Percentiles rank a stretch among this genome's conserved stretches.
Evolutionary conservation across 177 flowering plant genomes (phyloP).

Genomic region (Vitis hybrid): DNA sequence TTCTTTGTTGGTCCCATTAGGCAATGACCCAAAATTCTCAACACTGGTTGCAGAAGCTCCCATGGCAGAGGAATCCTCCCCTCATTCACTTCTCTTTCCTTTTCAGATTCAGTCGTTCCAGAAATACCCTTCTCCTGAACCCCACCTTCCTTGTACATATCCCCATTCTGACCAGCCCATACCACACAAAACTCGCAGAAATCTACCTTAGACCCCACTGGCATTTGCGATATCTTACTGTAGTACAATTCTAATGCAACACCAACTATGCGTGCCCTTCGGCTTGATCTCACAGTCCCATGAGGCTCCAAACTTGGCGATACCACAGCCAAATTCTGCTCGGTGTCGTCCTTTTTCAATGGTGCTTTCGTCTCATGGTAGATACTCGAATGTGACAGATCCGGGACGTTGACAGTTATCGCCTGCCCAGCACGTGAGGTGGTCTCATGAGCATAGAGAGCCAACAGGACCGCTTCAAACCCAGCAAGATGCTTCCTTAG

Average conservation of each 20-base stretch:
- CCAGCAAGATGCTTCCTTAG: conserved; percentile 64
- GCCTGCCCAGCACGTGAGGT: conserved; percentile 57
- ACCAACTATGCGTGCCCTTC: conserved; percentile 77
- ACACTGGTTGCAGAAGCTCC: conserved; percentile 75
- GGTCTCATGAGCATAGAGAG: conserved; percentile 75
- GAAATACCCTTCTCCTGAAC: conserved; percentile 13
- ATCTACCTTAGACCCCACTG: conserved; percentile 64
- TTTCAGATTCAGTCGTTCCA: background rate
- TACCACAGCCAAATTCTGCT: conserved; percentile 53
- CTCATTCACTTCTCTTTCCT: conserved; percentile 2
- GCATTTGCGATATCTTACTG: conserved; percentile 57
- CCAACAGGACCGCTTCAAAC: conserved; percentile 79
- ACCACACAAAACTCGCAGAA: conserved; percentile 65
- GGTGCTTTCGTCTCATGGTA: conserved; percentile 60
- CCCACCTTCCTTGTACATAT: conserved; percentile 11
- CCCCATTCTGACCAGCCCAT: conserved; percentile 66
- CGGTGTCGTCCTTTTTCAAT: conserved; percentile 34
- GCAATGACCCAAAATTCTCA: conserved; percentile 87
- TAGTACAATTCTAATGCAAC: conserved; percentile 76
- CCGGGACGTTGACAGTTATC: conserved; percentile 59
- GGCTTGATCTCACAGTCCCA: conserved; percentile 73
- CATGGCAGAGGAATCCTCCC: conserved; percentile 73
- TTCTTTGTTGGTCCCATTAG: conserved; percentile 46
- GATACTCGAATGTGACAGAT: conserved; percentile 64
- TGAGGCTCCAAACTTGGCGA: conserved; percentile 76